A percentile compares a stretch with the other conserved stretches of the same genome.
Evolutionary conservation across 495 filamentous ascomycete genomes (phyloP).

Genomic region (Xylaria intraflava): DNA sequence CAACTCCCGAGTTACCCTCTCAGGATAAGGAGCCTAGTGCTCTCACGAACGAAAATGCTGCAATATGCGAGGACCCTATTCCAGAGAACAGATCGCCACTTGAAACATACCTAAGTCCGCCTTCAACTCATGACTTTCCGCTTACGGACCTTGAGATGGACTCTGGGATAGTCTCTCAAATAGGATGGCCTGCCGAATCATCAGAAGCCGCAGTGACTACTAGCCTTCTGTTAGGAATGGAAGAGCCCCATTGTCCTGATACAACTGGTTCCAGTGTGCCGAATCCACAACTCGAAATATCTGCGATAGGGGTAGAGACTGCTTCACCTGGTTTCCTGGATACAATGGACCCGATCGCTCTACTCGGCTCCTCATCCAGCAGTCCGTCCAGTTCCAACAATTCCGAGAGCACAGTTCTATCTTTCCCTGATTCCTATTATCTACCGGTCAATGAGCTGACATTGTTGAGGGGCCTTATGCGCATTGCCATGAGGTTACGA

Average conservation of each 20-base stretch:
- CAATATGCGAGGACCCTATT: not conserved
- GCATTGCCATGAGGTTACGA: conserved; percentile 24
- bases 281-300: not conserved
- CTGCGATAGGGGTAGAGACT: not conserved
- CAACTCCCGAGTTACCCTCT: not conserved
- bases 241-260: not conserved
- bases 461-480: conserved; percentile 18
- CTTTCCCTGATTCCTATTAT: conserved; percentile 26
- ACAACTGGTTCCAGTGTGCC: not conserved
- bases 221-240: not conserved
- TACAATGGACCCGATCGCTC: not conserved
- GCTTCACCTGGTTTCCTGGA: not conserved
- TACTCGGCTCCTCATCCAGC: not conserved
- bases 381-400: not conserved
- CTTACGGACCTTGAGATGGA: not conserved
- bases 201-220: not conserved
- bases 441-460: conserved; percentile 24
- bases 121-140: not conserved
- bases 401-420: not conserved
- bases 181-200: not conserved
- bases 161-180: not conserved
- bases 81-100: not conserved
- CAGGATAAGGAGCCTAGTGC: not conserved
- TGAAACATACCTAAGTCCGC: not conserved
- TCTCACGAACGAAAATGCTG: not conserved